Conservation (phyloP, 257 asterid genomes). For the Schizonepeta tenuifolia region DNA sequence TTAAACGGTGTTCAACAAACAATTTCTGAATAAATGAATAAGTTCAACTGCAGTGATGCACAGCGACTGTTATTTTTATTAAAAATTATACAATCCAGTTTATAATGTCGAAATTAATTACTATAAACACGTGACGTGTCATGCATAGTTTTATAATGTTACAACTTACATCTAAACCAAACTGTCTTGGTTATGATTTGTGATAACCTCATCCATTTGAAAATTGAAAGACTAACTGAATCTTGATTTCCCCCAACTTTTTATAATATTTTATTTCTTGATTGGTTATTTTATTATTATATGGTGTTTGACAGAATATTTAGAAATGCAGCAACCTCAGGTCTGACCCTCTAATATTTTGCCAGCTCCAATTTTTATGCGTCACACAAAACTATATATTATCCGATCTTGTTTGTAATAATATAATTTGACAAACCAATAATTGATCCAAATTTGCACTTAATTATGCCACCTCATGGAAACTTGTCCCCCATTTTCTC, state of each 20-base stretch:
- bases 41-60: neutral
- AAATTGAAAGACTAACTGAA: neutral
- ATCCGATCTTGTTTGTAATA: neutral
- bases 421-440: slow-evolving; percentile 15
- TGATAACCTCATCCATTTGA: slow-evolving; percentile 28
- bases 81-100: neutral
- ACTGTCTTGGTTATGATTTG: neutral
- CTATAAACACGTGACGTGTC: slow-evolving; percentile 5
- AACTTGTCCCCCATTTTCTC: neutral
- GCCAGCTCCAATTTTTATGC: slow-evolving; percentile 39
- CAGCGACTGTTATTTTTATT: neutral
- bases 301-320: slow-evolving; percentile 34
- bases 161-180: slow-evolving; percentile 6
- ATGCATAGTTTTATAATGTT: slow-evolving; percentile 22
- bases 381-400: slow-evolving; percentile 23
- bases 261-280: neutral
- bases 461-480: slow-evolving; percentile 14
- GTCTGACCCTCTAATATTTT: slow-evolving; percentile 31
- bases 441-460: slow-evolving; percentile 25
- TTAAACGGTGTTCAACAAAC: neutral
- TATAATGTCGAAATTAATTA: slow-evolving; percentile 5
- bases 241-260: slow-evolving; percentile 25
- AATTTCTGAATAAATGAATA: slow-evolving; percentile 12
- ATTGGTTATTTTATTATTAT: slow-evolving; percentile 7
- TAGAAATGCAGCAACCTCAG: slow-evolving; percentile 14